phyloP scores from a whole-genome alignment of 1,284 basidiomycete species.

The Puccinia hordei region DNA sequence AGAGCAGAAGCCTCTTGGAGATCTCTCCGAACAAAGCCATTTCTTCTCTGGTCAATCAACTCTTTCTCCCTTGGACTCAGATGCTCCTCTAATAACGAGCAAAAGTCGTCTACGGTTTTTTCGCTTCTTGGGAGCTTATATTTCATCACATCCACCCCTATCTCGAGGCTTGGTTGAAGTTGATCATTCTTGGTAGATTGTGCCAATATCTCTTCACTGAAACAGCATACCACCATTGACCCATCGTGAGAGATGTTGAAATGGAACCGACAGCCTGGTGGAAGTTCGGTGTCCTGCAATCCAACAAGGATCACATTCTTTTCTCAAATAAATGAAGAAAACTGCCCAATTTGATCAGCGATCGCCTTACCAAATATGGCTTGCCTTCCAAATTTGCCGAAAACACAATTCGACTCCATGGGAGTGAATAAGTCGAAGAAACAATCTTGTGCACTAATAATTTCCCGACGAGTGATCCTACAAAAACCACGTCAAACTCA shows the following conservation, averaged over 20 bases:
- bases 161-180: not conserved
- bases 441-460: constrained; percentile 39
- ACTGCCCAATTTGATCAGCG: not conserved
- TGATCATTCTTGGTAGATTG: not conserved
- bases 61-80: constrained; percentile 20
- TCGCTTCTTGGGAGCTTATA: constrained; percentile 18
- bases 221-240: constrained; percentile 29
- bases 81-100: constrained; percentile 21
- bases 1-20: not conserved
- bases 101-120: not conserved
- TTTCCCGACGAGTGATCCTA: constrained; percentile 42
- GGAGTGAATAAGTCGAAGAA: constrained; percentile 17
- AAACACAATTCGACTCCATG: constrained; percentile 13
- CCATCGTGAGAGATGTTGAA: constrained; percentile 49
- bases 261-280: constrained; percentile 9
- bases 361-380: constrained; percentile 36
- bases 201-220: not conserved
- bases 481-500: not conserved
- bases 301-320: not conserved
- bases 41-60: constrained; percentile 17
- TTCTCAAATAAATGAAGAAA: constrained; percentile 15
- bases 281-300: constrained; percentile 28
- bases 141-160: constrained; percentile 48
- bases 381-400: constrained; percentile 15
- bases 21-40: not conserved